Evolutionary conservation across 2,329 filamentous ascomycete genomes (phyloP).

Genomic region (Curvularia sp.): DNA sequence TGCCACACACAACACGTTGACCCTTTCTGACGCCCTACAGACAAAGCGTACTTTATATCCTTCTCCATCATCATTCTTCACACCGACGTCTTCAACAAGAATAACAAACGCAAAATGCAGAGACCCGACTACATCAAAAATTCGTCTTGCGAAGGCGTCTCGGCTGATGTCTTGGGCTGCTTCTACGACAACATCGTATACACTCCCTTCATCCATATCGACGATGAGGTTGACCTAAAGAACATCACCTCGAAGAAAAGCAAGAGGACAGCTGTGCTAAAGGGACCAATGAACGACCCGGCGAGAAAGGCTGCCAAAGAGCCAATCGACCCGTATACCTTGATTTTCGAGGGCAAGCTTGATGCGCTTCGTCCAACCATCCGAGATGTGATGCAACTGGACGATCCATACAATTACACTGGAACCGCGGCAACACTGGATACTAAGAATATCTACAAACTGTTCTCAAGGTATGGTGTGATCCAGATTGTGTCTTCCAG

Average conservation of each 20-base stretch:
- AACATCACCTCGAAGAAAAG: slow-evolving; percentile 74
- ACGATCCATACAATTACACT: slow-evolving; percentile 89
- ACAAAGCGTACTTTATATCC: slow-evolving; percentile 97
- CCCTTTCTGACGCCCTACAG: slow-evolving; percentile 51
- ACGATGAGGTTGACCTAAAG: slow-evolving; percentile 85
- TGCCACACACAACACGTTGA: neutral
- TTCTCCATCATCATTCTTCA: slow-evolving; percentile 97
- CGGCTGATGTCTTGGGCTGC: slow-evolving; percentile 89
- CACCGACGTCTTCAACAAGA: slow-evolving; percentile 99
- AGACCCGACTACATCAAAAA: slow-evolving; percentile 95
- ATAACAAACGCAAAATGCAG: slow-evolving; percentile 99
- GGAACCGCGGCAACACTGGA: slow-evolving; percentile 79
- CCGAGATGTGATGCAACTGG: slow-evolving; percentile 89
- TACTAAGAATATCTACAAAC: slow-evolving; percentile 80
- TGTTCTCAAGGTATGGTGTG: slow-evolving; percentile 89
- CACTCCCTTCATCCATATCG: slow-evolving; percentile 96
- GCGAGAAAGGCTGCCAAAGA: slow-evolving; percentile 74
- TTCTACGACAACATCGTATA: slow-evolving; percentile 99
- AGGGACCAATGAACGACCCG: slow-evolving; percentile 69
- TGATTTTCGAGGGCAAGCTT: slow-evolving; percentile 89
- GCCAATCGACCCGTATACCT: slow-evolving; percentile 91
- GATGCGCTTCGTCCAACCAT: slow-evolving; percentile 83
- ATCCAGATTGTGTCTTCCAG: slow-evolving; percentile 94
- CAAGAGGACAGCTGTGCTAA: slow-evolving; percentile 67
- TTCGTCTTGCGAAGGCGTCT: slow-evolving; percentile 88